Conservation (phyloP, 768 basidiomycete species). For the Russula sp. region DNA sequence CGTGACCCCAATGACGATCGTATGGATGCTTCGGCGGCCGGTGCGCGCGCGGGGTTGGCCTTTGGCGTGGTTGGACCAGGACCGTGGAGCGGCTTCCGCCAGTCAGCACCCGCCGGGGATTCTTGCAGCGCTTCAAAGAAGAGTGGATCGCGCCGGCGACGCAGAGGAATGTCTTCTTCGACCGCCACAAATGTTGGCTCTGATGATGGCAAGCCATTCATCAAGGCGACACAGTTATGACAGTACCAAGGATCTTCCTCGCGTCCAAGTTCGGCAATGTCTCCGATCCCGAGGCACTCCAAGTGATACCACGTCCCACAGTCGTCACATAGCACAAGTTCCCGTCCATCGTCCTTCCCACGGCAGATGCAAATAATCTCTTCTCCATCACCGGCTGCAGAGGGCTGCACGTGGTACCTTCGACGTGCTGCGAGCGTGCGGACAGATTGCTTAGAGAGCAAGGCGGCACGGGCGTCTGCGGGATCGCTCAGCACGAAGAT, state of each 20-base stretch:
- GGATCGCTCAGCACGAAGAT: conserved; percentile 57
- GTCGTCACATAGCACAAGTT: conserved; percentile 75
- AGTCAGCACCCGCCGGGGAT: conserved; percentile 39
- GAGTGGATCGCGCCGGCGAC: conserved; percentile 45
- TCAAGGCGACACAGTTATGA: conserved; percentile 42
- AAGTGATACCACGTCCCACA: conserved; percentile 83
- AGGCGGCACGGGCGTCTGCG: conserved; percentile 67
- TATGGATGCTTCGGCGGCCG: conserved; percentile 26
- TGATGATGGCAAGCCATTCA: conserved; percentile 26
- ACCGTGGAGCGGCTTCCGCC: conserved; percentile 40
- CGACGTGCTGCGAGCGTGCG: conserved; percentile 52
- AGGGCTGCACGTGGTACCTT: conserved; percentile 32
- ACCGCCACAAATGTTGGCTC: conserved; percentile 71
- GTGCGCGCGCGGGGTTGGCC: conserved; percentile 10
- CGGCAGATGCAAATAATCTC: conserved; percentile 60
- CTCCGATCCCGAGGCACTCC: conserved; percentile 66
- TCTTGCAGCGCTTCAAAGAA: conserved; percentile 50
- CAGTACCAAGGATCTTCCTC: conserved; percentile 84
- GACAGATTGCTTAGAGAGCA: conserved; percentile 66
- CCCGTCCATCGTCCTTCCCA: conserved; percentile 63
- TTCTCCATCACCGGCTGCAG: conserved; percentile 41
- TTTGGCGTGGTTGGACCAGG: conserved; percentile 44
- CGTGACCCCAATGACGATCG: conserved; percentile 40
- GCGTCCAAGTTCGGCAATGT: conserved; percentile 56
- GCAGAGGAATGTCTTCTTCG: conserved; percentile 41